Evolutionary conservation across 331 rosid species (phyloP).

Genomic region (Malus hybrid): DNA sequence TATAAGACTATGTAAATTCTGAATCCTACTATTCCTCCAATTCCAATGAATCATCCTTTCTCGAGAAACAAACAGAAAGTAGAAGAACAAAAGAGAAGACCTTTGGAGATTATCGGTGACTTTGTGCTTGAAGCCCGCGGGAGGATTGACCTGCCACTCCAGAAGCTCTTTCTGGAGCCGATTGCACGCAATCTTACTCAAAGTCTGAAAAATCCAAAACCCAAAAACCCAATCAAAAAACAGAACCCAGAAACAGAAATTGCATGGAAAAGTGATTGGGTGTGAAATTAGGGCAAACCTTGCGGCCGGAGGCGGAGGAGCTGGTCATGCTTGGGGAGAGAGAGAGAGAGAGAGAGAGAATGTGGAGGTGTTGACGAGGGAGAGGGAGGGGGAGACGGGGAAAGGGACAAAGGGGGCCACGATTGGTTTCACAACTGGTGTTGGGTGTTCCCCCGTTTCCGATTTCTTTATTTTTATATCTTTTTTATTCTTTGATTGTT

Average conservation of each 20-base stretch:
- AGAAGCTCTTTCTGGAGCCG: conserved; percentile 96
- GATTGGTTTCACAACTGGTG: conserved; percentile 30
- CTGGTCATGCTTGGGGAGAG: conserved; percentile 61
- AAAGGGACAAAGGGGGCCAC: conserved; percentile 29
- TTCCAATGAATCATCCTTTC: background rate
- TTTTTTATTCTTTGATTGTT: background rate
- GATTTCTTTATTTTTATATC: background rate
- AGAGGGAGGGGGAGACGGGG: conserved; percentile 8
- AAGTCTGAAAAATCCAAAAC: conserved; percentile 35
- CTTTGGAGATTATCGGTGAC: conserved; percentile 97
- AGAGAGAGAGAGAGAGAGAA: background rate
- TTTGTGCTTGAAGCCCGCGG: conserved; percentile 87
- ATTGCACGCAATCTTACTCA: conserved; percentile 98
- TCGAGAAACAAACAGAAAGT: background rate
- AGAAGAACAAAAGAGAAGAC: conserved; percentile 21
- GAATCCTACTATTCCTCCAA: background rate
- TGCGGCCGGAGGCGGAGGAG: conserved; percentile 84
- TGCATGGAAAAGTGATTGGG: background rate
- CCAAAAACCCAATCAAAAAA: background rate
- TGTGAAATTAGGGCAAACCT: conserved; percentile 45
- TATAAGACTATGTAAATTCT: background rate
- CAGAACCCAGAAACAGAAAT: background rate
- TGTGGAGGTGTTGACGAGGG: conserved; percentile 35
- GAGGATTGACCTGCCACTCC: conserved; percentile 99
- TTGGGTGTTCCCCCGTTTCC: conserved; percentile 9